These are phyloP conservation scores for Cenococcum geophilum DNA, from an alignment of 495 filamentous ascomycete species.

Conservation along the genomic window DNA sequence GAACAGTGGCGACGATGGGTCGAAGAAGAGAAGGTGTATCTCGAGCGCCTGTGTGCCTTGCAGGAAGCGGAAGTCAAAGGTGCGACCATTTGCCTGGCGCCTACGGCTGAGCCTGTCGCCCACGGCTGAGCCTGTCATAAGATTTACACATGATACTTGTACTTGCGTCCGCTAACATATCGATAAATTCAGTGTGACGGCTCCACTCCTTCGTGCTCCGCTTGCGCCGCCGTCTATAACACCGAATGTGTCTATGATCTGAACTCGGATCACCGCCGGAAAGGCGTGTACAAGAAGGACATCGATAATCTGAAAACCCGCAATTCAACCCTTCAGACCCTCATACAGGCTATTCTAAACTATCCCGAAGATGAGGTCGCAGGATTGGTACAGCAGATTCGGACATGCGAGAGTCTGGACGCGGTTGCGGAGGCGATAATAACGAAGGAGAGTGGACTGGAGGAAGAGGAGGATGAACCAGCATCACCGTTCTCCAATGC, in stretches of 20 bases:
- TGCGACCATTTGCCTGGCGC: slow-evolving; percentile 29
- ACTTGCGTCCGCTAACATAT: slow-evolving; percentile 22
- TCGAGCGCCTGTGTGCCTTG: slow-evolving; percentile 92
- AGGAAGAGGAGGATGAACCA: slow-evolving; percentile 37
- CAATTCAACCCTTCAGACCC: slow-evolving; percentile 81
- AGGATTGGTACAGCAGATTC: slow-evolving; percentile 75
- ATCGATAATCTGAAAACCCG: slow-evolving; percentile 81
- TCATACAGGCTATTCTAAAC: slow-evolving; percentile 90
- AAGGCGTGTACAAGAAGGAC: slow-evolving; percentile 94
- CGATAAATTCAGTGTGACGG: slow-evolving; percentile 66
- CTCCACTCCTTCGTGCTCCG: slow-evolving; percentile 83
- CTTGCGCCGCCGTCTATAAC: slow-evolving; percentile 90
- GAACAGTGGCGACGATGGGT: slow-evolving; percentile 25
- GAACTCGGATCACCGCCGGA: slow-evolving; percentile 89
- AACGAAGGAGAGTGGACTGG: slow-evolving; percentile 46
- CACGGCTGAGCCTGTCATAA: slow-evolving; percentile 12
- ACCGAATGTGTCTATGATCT: slow-evolving; percentile 93
- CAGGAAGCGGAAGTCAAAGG: slow-evolving; percentile 82
- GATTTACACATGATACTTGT: background rate
- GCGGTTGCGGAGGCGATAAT: slow-evolving; percentile 77
- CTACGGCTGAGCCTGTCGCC: background rate
- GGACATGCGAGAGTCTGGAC: slow-evolving; percentile 87
- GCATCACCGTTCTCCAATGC: slow-evolving; percentile 23
- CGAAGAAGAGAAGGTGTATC: slow-evolving; percentile 76
- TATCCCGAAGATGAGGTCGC: slow-evolving; percentile 76